Conservation (phyloP, 225 moss, liverwort and hornwort species). For the Anthoceros angustus region DNA sequence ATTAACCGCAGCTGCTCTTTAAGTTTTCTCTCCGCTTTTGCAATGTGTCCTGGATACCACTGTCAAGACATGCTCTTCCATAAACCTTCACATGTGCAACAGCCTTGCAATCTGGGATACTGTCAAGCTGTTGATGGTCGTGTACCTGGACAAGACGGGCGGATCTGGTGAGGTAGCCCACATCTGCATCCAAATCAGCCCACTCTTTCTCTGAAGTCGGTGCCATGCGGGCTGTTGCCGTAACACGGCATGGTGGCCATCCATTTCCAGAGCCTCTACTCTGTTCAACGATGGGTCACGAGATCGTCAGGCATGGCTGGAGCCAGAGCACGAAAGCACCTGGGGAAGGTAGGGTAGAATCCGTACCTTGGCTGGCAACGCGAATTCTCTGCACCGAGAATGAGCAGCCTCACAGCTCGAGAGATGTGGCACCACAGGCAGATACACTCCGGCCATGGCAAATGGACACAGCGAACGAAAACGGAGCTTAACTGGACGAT, state of each 20-base stretch:
- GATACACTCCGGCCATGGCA: too few species aligned
- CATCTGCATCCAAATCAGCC: conserved; percentile 49
- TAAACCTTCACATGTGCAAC: too few species aligned
- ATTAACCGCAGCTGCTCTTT: conserved; percentile 87
- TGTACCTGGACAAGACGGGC: conserved; percentile 59
- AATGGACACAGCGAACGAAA: too few species aligned
- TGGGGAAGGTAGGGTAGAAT: too few species aligned
- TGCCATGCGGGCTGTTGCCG: conserved; percentile 7
- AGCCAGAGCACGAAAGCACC: too few species aligned
- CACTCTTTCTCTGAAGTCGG: conserved; percentile 15
- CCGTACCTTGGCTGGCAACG: too few species aligned
- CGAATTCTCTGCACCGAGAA: too few species aligned
- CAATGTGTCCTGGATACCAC: conserved; percentile 99
- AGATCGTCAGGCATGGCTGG: too few species aligned
- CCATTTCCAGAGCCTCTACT: background rate
- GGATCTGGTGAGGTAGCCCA: conserved; percentile 71
- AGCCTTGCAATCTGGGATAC: background rate
- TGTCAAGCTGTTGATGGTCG: background rate
- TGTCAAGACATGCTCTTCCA: conserved; percentile 18
- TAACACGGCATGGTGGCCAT: background rate
- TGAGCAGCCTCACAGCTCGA: too few species aligned
- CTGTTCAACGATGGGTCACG: too few species aligned
- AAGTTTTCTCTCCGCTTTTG: conserved; percentile 67
- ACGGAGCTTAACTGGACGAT: too few species aligned
- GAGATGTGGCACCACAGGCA: too few species aligned